Conservation (phyloP, 2,329 filamentous ascomycete genomes). For the Xylaria sp. region DNA sequence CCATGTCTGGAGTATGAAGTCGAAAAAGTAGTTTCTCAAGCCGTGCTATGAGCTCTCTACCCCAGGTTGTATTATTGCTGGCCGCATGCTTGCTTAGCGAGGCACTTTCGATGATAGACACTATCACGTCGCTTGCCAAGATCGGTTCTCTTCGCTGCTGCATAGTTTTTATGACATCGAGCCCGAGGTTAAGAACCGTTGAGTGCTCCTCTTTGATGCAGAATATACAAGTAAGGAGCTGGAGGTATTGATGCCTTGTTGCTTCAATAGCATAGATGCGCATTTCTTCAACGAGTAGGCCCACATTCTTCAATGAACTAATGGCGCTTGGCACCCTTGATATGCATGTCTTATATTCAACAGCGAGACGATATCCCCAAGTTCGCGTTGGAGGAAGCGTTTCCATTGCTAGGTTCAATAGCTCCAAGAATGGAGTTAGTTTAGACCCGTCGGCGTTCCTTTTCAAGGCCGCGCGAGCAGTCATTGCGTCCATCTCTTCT, state of each 20-base stretch:
- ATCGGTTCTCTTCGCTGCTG: slow-evolving; percentile 58
- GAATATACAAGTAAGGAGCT: slow-evolving; percentile 56
- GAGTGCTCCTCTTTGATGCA: slow-evolving; percentile 35
- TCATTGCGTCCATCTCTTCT: slow-evolving; percentile 33
- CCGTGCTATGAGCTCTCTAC: slow-evolving; percentile 53
- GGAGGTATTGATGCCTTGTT: slow-evolving; percentile 51
- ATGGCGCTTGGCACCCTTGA: slow-evolving; percentile 31
- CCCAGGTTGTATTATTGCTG: slow-evolving; percentile 38
- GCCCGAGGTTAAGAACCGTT: slow-evolving; percentile 52
- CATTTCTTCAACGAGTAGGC: slow-evolving; percentile 52
- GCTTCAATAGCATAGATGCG: slow-evolving; percentile 53
- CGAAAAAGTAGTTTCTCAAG: slow-evolving; percentile 59
- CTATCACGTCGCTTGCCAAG: slow-evolving; percentile 60
- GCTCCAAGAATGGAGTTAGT: slow-evolving; percentile 38
- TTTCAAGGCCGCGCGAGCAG: slow-evolving; percentile 16
- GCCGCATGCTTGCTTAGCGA: slow-evolving; percentile 46
- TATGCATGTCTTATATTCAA: slow-evolving; percentile 45
- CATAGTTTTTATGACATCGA: slow-evolving; percentile 58
- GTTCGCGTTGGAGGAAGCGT: slow-evolving; percentile 48
- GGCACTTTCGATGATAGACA: slow-evolving; percentile 58
- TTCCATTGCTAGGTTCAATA: slow-evolving; percentile 46
- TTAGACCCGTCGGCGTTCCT: slow-evolving; percentile 1
- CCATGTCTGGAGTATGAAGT: slow-evolving; percentile 50
- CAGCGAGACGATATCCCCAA: slow-evolving; percentile 51
- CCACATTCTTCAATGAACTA: slow-evolving; percentile 43